phyloP scores from a whole-genome alignment of 2,329 filamentous ascomycete genomes.

The Bipolaris cookei region DNA sequence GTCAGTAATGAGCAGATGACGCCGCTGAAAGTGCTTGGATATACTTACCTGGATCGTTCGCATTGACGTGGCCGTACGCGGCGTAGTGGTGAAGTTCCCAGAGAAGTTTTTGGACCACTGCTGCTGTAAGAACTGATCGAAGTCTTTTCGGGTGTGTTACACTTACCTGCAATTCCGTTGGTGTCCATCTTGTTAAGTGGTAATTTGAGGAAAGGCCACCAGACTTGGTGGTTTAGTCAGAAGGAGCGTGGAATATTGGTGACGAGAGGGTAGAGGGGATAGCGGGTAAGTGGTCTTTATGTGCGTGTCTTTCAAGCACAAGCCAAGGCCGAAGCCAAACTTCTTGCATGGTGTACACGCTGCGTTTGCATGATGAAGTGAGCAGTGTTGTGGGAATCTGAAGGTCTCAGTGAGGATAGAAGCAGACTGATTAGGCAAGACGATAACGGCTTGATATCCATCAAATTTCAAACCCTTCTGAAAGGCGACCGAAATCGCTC shows the following conservation, averaged over 20 bases:
- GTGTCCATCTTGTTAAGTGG: too few relatives aligned
- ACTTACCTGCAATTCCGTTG: neutral
- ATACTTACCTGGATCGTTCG: neutral
- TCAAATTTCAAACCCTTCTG: neutral
- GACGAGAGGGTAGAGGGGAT: neutral
- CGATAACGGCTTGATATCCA: neutral
- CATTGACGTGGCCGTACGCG: neutral
- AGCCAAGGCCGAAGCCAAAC: too few relatives aligned
- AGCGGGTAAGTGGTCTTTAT: neutral
- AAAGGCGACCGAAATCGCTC: neutral
- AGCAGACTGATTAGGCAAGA: neutral
- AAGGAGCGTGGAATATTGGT: neutral
- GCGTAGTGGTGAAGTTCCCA: neutral
- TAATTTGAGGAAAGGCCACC: neutral
- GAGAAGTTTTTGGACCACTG: neutral
- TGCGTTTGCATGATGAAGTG: constrained; percentile 4
- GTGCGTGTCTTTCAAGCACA: too few relatives aligned
- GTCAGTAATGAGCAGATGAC: neutral
- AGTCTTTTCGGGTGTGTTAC: neutral
- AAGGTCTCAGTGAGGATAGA: constrained; percentile 3
- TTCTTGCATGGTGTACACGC: neutral
- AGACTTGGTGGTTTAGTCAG: neutral
- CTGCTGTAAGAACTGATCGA: neutral
- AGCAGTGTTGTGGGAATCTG: neutral
- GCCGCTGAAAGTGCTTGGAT: neutral